phyloP scores from a whole-genome alignment of 116 monocot genomes.

The Zostera marina region DNA sequence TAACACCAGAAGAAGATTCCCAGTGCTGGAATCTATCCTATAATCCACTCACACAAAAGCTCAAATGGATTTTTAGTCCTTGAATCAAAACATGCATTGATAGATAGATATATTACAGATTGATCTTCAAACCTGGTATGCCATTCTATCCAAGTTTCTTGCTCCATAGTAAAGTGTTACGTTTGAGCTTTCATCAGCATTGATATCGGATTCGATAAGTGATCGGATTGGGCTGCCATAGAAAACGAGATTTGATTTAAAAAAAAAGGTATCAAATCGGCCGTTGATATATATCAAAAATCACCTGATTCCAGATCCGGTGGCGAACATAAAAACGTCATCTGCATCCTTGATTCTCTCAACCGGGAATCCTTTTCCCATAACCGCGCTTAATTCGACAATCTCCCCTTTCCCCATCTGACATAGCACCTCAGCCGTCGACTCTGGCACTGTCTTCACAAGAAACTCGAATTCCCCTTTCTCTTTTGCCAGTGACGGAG shows the following conservation, averaged over 20 bases:
- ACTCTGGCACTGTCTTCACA: constrained; percentile 67
- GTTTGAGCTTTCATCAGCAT: constrained; percentile 53
- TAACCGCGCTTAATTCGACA: constrained; percentile 70
- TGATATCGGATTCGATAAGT: constrained; percentile 72
- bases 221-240: constrained; percentile 68
- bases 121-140: constrained; percentile 60
- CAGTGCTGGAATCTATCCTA: constrained; percentile 81
- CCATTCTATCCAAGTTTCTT: constrained; percentile 85
- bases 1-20: constrained; percentile 77
- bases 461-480: constrained; percentile 71
- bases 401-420: constrained; percentile 53
- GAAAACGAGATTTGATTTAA: no score
- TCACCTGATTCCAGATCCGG: constrained; percentile 98
- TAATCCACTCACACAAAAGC: background rate
- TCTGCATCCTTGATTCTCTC: constrained; percentile 26
- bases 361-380: constrained; percentile 73
- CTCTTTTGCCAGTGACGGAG: constrained; percentile 22
- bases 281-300: no score
- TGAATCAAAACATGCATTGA: background rate
- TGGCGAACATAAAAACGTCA: constrained; percentile 73
- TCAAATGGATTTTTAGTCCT: no score
- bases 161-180: constrained; percentile 93
- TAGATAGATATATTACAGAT: background rate
- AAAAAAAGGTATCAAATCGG: no score
- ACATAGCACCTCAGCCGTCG: constrained; percentile 69